A percentile compares a stretch with the other conserved stretches of the same genome.
Evolutionary conservation across 2,329 filamentous ascomycete species (phyloP).

Genomic region (Zymoseptoria tritici): DNA sequence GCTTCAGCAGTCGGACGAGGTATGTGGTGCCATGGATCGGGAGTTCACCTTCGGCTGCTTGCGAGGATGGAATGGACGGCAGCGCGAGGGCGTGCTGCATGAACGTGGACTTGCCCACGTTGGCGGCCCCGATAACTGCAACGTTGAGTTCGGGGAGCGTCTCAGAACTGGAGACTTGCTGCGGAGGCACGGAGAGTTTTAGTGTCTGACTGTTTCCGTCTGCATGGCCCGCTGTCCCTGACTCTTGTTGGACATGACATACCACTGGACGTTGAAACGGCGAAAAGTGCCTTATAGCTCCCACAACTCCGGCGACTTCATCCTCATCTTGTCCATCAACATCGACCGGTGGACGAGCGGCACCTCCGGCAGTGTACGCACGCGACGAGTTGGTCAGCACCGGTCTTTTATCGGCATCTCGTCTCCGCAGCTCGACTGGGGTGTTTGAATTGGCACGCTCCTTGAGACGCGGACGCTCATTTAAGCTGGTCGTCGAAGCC

Average conservation of each 20-base stretch:
- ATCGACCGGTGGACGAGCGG: constrained; percentile 9
- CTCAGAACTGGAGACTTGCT: constrained; percentile 17
- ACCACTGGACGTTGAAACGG: constrained; percentile 26
- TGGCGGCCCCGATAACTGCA: constrained; percentile 48
- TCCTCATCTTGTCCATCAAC: constrained; percentile 25
- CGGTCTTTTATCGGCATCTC: neutral
- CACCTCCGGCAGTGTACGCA: neutral
- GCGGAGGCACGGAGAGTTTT: neutral
- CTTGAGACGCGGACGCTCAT: neutral
- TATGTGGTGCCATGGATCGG: constrained; percentile 49
- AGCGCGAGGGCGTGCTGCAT: constrained; percentile 51
- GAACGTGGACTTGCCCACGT: constrained; percentile 54
- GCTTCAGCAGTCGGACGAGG: constrained; percentile 51
- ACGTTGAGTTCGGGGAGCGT: constrained; percentile 50
- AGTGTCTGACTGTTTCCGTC: constrained; percentile 8
- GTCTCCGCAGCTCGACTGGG: neutral
- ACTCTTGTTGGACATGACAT: constrained; percentile 6
- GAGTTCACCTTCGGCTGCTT: constrained; percentile 46
- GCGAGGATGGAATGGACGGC: constrained; percentile 35
- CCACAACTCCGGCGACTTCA: constrained; percentile 26
- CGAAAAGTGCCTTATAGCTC: constrained; percentile 21
- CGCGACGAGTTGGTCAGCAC: neutral
- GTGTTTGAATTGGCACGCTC: neutral
- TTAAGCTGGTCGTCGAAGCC: neutral
- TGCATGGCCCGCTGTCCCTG: neutral